These are phyloP conservation scores for Elymus sibiricus DNA, from an alignment of 176 grass and related monocot genomes.

Conservation along the genomic window DNA sequence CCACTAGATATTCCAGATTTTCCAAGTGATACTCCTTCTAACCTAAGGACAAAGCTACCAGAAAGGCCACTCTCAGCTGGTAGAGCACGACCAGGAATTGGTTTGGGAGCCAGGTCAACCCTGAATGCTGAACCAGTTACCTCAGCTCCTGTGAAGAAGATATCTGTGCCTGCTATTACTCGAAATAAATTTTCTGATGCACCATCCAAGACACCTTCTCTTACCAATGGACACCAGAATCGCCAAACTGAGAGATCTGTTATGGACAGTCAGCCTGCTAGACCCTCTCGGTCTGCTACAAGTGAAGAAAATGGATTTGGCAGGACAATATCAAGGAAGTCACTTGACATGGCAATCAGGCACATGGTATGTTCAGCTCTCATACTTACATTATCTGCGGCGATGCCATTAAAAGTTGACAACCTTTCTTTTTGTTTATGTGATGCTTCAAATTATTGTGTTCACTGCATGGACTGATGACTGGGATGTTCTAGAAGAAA, in stretches of 20 bases:
- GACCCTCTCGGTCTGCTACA: slow-evolving; percentile 26
- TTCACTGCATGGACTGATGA: slow-evolving; percentile 5
- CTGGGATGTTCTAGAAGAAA: not conserved
- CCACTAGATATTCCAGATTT: slow-evolving; percentile 88
- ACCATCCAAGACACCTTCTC: slow-evolving; percentile 47
- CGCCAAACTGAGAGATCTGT: slow-evolving; percentile 32
- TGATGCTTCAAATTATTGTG: not conserved
- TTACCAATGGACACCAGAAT: slow-evolving; percentile 55
- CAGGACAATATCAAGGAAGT: slow-evolving; percentile 94
- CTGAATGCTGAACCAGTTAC: slow-evolving; percentile 41
- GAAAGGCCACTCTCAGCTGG: slow-evolving; percentile 69
- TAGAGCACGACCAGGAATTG: slow-evolving; percentile 60
- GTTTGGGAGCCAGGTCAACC: slow-evolving; percentile 40
- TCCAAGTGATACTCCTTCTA: slow-evolving; percentile 73
- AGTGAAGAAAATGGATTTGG: slow-evolving; percentile 78
- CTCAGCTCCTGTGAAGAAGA: slow-evolving; percentile 54
- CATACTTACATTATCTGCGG: slow-evolving; percentile 13
- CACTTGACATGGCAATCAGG: slow-evolving; percentile 94
- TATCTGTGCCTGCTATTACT: slow-evolving; percentile 68
- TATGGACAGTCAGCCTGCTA: slow-evolving; percentile 47
- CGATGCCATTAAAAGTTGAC: not conserved
- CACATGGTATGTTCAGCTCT: slow-evolving; percentile 78
- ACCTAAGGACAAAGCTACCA: slow-evolving; percentile 80
- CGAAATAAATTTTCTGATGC: slow-evolving; percentile 70
- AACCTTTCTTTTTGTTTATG: not conserved